Evolutionary conservation across 1,284 basidiomycete genomes (phyloP).

Genomic region (Ceratorhiza oryzae-sativae): DNA sequence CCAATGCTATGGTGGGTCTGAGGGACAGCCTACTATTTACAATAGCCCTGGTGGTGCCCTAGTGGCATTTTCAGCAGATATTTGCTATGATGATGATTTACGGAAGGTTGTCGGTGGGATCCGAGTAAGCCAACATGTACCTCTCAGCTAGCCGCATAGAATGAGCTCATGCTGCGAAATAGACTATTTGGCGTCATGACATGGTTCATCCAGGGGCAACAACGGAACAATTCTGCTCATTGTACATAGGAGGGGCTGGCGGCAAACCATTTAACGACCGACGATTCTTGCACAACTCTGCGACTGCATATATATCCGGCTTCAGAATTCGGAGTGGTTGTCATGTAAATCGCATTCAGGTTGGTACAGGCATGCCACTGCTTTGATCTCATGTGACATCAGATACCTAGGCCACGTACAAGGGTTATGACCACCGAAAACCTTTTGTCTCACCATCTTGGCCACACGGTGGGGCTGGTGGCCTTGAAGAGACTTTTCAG

Average conservation of each 20-base stretch:
- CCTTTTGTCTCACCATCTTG: background rate
- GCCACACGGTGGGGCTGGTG: background rate
- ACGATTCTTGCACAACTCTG: background rate
- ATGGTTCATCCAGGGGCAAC: background rate
- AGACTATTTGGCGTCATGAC: slow-evolving; percentile 21
- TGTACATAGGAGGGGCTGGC: background rate
- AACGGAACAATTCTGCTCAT: background rate
- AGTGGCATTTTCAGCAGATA: background rate
- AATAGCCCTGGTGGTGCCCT: background rate
- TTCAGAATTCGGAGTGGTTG: background rate
- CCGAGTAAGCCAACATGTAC: background rate
- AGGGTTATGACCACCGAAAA: background rate
- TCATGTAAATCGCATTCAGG: slow-evolving; percentile 6
- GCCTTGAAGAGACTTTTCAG: background rate
- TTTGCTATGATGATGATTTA: background rate
- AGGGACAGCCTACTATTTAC: background rate
- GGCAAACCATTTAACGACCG: slow-evolving; percentile 15
- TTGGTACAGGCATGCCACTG: background rate
- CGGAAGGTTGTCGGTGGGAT: background rate
- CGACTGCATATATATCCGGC: background rate
- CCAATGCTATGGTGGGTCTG: background rate
- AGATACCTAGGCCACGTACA: background rate
- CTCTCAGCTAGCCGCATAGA: background rate
- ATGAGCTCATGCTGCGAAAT: too few relatives aligned
- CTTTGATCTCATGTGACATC: background rate